Evolutionary conservation across 306 rosid species (phyloP), one percentile per base, ranked within the genome.

Genomic region (Amphicarpaea edgeworthii): DNA sequence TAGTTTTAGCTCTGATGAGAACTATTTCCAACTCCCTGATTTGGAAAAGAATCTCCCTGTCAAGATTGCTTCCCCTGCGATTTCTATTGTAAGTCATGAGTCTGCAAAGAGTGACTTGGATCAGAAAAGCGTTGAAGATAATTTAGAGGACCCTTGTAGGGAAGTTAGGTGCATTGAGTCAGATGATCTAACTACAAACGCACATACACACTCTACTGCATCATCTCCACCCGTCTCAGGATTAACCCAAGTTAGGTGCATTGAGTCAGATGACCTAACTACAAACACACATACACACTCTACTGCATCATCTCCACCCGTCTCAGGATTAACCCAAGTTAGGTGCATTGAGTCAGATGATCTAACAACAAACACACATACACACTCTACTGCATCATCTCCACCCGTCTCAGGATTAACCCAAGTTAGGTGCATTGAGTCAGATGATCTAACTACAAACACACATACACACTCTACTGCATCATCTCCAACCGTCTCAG

Each of bases 311-410:
- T 90, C 90, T 71, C 92, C 90, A 6, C 64, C 75, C 32, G 68
- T 86, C 73, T 84, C 93, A 55, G 88, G 72, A 73, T 75, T 87
- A 53, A 81, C 79, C 4, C 57, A 77, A 71, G 84, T 73, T 67
- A n/a, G n/a, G n/a, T n/a, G n/a, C 83, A 78, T 77, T 79, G 94
- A 82, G 79, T 83, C 86, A 64, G 95, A 94, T 79, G 88, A 82
- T 57, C 41, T 62, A 24, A 50, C 70, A 59, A 68, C 77, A 63
- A 65, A 79, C 74, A 82, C 83, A 81, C 51, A 57, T 30, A 19
- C 30, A 46, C 77, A 45, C 69, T 86, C 91, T 40, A 79, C 58
- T 66, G 71, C 62, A 19, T 83, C 88, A 45, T 90, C 90, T 71
- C 92, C 90, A 11, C 64, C 75, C 40, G 68, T 86, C 71, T 84